Evolutionary conservation across 2,329 filamentous ascomycete genomes (phyloP).

Genomic region (Colletotrichum aenigma): DNA sequence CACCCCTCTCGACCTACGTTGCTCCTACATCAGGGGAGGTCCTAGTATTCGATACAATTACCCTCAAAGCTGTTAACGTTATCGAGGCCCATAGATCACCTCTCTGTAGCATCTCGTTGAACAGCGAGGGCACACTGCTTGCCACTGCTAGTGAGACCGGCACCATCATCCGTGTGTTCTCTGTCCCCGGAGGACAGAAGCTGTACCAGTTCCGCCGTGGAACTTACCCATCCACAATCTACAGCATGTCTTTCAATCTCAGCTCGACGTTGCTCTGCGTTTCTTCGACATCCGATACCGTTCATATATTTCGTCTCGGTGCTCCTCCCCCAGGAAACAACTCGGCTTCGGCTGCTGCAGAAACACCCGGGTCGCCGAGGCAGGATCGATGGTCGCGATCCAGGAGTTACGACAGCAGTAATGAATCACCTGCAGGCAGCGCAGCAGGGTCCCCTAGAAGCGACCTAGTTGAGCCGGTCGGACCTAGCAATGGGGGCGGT

Average conservation of each 20-base stretch:
- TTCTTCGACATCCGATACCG: constrained; percentile 93
- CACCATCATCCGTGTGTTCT: constrained; percentile 96
- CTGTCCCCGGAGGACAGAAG: constrained; percentile 87
- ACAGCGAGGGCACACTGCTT: constrained; percentile 88
- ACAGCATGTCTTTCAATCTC: constrained; percentile 98
- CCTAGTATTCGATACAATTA: constrained; percentile 87
- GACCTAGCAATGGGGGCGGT: constrained; percentile 27
- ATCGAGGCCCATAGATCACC: constrained; percentile 94
- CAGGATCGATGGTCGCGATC: constrained; percentile 59
- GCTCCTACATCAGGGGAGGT: constrained; percentile 90
- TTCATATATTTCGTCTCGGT: constrained; percentile 90
- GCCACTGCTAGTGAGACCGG: constrained; percentile 97
- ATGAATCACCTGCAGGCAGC: constrained; percentile 52
- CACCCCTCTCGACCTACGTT: constrained; percentile 78
- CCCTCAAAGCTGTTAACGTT: constrained; percentile 91
- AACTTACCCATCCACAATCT: constrained; percentile 94
- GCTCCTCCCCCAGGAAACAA: constrained; percentile 43
- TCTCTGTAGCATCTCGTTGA: constrained; percentile 87
- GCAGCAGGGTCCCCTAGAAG: constrained; percentile 49
- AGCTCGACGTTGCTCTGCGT: constrained; percentile 93
- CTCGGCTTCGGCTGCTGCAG: constrained; percentile 37
- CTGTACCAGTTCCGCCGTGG: constrained; percentile 95
- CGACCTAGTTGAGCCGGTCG: constrained; percentile 46
- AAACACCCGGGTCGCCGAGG: constrained; percentile 44
- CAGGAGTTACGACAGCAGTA: constrained; percentile 59